Evolutionary conservation across 2,329 filamentous ascomycete species (phyloP), one percentile per base, ranked within the genome.

Genomic region (Aspergillus hortae): DNA sequence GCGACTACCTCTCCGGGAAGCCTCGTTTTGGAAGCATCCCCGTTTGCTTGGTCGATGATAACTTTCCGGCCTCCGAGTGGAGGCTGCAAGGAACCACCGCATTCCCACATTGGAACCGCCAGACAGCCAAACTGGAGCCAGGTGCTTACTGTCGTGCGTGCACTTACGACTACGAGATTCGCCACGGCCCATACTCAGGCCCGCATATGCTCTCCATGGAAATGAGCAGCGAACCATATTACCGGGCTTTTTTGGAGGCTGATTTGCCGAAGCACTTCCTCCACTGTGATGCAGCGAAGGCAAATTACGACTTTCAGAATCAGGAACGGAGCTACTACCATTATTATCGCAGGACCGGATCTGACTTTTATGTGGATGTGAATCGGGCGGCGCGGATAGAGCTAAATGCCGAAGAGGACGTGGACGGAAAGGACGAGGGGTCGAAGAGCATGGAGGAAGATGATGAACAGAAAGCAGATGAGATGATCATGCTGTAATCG

Each of bases 61-160:
- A 17, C 17, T 17, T 2, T 2, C 6, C 21, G 32, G 19, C 30
- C 6, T n/a, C 2, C 6, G 14, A 14, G 4, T 52, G 32, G 51
- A 45, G 40, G 12, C n/a, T 50, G 36, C 12, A 30, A 2, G 53
- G 42, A n/a, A 51, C 51, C 19, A 33, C 25, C 21, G 14, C 47
- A 25, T 44, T 56, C 19, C 51, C 53, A 7, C 53, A 51, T 41
- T 56, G 46, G 44, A 33, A 56, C 44, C 32, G 47, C n/a, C 2
- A 48, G 9, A 56, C 42, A 1, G 35, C 17, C 15, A 53, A 23
- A 27, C 7, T 51, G 9, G 47, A 56, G 44, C 32, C 47, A 17
- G 53, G 51, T 14, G 36, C 27, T 5, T 56, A 50, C 33, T 56
- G 53, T 25, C 46, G 47, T 12, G 53, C 53, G 15, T 53, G 51